Conservation (phyloP, 2,329 filamentous ascomycete species). For the Berkeleyomyces rouxiae region DNA sequence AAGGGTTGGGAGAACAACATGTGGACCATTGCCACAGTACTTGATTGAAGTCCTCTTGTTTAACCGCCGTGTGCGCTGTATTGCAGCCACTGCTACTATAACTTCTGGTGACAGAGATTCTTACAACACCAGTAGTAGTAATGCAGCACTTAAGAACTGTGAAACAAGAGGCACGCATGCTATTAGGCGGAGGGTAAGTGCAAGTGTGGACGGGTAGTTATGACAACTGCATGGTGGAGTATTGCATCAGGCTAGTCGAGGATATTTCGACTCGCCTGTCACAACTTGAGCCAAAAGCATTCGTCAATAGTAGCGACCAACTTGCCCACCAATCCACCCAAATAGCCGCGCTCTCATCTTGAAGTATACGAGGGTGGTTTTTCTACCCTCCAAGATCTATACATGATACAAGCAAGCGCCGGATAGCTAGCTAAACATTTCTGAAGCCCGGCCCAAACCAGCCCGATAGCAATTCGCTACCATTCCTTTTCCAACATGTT, state of each 20-base stretch:
- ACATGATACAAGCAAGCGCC: conserved; percentile 21
- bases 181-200: not conserved
- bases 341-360: conserved; percentile 20
- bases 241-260: not conserved
- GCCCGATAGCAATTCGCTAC: conserved; percentile 8
- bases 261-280: not conserved
- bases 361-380: conserved; percentile 26
- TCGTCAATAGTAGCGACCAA: not conserved
- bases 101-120: not conserved
- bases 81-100: not conserved
- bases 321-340: not conserved
- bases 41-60: not conserved
- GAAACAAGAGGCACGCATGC: not conserved
- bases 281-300: not conserved
- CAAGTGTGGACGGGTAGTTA: not conserved
- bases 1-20: not conserved
- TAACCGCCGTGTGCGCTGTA: not conserved
- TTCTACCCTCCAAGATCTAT: conserved; percentile 31
- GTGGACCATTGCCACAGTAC: not conserved
- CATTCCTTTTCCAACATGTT: not conserved
- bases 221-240: not conserved
- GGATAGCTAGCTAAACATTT: not conserved
- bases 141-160: not conserved
- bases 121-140: not conserved
- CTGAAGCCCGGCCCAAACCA: conserved; percentile 7